Evolutionary conservation across 108 stramenopile genomes (phyloP).

Genomic region (Skeletonema menzelii): DNA sequence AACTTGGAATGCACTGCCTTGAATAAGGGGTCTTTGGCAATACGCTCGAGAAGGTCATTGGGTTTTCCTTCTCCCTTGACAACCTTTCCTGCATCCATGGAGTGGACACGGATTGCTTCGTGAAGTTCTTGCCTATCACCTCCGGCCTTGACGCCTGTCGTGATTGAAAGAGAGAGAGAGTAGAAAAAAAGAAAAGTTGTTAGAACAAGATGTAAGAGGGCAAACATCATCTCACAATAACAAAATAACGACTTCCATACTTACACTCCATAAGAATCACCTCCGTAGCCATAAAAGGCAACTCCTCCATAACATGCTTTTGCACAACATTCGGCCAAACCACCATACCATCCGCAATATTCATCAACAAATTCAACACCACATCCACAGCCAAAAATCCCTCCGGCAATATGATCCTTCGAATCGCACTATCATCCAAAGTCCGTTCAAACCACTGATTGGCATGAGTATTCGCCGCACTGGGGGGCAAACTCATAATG

Average conservation of each 20-base stretch:
- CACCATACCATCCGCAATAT: conserved; percentile 96
- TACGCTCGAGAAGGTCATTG: conserved; percentile 96
- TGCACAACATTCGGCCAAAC: conserved; percentile 97
- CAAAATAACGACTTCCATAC: conserved; percentile 21
- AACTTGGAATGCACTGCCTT: conserved; percentile 88
- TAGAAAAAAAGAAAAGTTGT: neutral
- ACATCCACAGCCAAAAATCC: conserved; percentile 96
- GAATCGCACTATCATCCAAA: conserved; percentile 97
- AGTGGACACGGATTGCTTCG: conserved; percentile 97
- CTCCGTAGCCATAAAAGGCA: conserved; percentile 99
- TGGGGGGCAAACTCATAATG: conserved; percentile 90
- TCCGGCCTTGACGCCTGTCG: conserved; percentile 92
- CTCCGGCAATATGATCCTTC: conserved; percentile 96
- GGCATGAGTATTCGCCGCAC: conserved; percentile 94
- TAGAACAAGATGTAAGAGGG: neutral
- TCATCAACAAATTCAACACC: conserved; percentile 88
- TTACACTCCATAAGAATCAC: conserved; percentile 98
- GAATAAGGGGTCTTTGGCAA: conserved; percentile 89
- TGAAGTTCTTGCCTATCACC: conserved; percentile 98
- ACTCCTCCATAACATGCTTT: conserved; percentile 94
- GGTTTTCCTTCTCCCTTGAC: conserved; percentile 98
- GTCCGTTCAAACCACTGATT: conserved; percentile 99
- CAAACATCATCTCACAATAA: neutral
- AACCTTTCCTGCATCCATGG: conserved; percentile 97
- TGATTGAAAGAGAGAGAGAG: conserved; percentile 5